Conservation (phyloP, 257 asterid genomes). For the Cinchona pubescens region DNA sequence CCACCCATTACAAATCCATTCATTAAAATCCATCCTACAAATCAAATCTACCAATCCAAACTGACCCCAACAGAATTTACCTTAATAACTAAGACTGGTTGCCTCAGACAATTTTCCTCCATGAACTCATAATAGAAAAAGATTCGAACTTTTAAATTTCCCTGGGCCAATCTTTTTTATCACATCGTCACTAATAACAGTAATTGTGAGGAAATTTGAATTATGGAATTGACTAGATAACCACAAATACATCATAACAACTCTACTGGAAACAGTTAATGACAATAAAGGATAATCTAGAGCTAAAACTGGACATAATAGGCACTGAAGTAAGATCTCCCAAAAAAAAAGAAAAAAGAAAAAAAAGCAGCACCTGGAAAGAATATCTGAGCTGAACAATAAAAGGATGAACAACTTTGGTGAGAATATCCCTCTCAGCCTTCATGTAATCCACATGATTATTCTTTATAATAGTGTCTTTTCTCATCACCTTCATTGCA, state of each 20-base stretch:
- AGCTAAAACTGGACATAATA: background rate
- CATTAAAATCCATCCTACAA: no score
- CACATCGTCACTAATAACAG: no score
- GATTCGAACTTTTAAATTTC: background rate
- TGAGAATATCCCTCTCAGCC: constrained; percentile 92
- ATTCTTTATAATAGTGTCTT: constrained; percentile 81
- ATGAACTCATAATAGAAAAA: background rate
- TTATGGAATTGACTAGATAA: no score
- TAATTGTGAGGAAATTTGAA: no score
- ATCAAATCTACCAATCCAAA: no score
- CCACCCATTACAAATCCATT: no score
- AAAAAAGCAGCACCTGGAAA: constrained; percentile 86
- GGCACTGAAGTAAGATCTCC: background rate
- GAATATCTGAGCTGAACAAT: constrained; percentile 82
- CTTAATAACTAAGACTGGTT: background rate
- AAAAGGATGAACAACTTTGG: constrained; percentile 87
- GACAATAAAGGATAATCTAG: background rate
- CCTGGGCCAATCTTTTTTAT: no score
- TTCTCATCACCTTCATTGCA: constrained; percentile 93
- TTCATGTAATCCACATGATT: constrained; percentile 89
- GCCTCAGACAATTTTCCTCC: background rate
- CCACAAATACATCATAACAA: no score
- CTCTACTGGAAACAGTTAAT: background rate
- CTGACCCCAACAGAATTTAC: background rate
- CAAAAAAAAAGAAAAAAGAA: no score